Conservation (phyloP, 2,329 filamentous ascomycete species). For the Diaporthe ampelina region DNA sequence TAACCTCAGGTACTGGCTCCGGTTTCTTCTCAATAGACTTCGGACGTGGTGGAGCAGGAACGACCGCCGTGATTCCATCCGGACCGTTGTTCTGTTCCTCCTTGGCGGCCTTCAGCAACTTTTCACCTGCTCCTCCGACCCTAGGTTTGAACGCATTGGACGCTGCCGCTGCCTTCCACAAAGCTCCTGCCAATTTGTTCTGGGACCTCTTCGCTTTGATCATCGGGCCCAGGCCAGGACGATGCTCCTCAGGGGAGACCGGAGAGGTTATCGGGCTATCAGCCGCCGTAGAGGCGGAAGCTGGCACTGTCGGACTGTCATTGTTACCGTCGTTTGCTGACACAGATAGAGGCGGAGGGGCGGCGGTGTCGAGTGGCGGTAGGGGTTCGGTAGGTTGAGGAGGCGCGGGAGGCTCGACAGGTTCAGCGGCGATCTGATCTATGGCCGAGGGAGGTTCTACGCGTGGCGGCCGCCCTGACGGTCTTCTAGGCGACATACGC, state of each 20-base stretch:
- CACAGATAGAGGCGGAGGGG: constrained; percentile 30
- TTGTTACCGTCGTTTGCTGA: constrained; percentile 33
- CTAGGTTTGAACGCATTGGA: constrained; percentile 86
- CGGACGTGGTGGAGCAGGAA: constrained; percentile 79
- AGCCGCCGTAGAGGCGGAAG: constrained; percentile 43
- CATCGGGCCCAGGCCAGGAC: constrained; percentile 92
- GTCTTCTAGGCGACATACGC: constrained; percentile 62
- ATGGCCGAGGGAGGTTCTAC: constrained; percentile 50
- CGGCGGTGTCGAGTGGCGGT: constrained; percentile 37
- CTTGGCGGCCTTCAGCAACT: constrained; percentile 68
- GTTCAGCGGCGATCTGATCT: constrained; percentile 50
- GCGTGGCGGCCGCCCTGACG: constrained; percentile 52
- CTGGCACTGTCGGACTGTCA: constrained; percentile 42
- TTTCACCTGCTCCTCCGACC: constrained; percentile 85
- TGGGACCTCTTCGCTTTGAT: constrained; percentile 83
- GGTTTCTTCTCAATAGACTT: constrained; percentile 55
- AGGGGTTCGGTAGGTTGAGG: constrained; percentile 39
- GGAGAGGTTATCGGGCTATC: constrained; percentile 48
- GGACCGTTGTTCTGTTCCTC: constrained; percentile 75
- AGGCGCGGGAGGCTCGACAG: constrained; percentile 38
- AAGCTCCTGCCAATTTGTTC: constrained; percentile 79
- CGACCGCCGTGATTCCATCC: constrained; percentile 90
- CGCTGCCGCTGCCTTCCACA: constrained; percentile 85
- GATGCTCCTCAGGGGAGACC: constrained; percentile 54
- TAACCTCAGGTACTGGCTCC: constrained; percentile 66